Base-by-base conservation (phyloP, 2,329 filamentous ascomycete species). In the Pseudogymnoascus sp. region DNA sequence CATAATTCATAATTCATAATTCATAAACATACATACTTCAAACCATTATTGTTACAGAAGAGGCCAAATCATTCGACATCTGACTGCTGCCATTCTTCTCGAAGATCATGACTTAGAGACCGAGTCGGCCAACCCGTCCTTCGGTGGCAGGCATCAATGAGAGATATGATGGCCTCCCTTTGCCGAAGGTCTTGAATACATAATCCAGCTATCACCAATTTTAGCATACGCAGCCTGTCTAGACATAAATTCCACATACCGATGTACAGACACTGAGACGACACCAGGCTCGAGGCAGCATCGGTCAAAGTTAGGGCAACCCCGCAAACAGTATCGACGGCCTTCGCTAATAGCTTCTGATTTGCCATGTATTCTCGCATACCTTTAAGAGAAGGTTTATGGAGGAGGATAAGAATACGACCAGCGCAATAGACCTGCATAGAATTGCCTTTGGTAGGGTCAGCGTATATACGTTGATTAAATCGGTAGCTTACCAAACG, bases 401-500 rank as follows among this genome's bases (percentile, higher is more conserved):
- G 79, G 58, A 84, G 75, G 0, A 82, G 72, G 1, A 84, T 75
- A 0, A 85, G 71, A 45, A 84, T 80, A 8, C 78, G 75, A 0
- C 82, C 80, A 64, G 83, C 80, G 66, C 77, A 76, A 65, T 82
- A 79, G 12, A 79, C 76, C 66, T 84, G 82, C 5, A 84, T 69
- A 0, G 81, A 78, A 11, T 45, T 45, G 41, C 41, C 41, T 45
- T 14, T 23, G 5, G 7, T 23, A 8, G 5, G 41, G 41, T 45
- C 19, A 45, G 41, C 5, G 12, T 14, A 45, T 45, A 79, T 77
- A 22, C 42, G 61, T 64, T n/a, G 14, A 28, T n/a, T 7, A 59
- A 11, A 38, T 64, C 19, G 62, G 62, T 23, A 19, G 41, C 61
- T 61, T 59, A 66, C 74, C 77, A 63, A 76, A 79, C 3, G 75